Percentiles rank a stretch among this genome's conserved stretches.
These are phyloP conservation scores for Pichia nanzhaoensis DNA, from an alignment of 805 yeast genomes.

Conservation along the genomic window DNA sequence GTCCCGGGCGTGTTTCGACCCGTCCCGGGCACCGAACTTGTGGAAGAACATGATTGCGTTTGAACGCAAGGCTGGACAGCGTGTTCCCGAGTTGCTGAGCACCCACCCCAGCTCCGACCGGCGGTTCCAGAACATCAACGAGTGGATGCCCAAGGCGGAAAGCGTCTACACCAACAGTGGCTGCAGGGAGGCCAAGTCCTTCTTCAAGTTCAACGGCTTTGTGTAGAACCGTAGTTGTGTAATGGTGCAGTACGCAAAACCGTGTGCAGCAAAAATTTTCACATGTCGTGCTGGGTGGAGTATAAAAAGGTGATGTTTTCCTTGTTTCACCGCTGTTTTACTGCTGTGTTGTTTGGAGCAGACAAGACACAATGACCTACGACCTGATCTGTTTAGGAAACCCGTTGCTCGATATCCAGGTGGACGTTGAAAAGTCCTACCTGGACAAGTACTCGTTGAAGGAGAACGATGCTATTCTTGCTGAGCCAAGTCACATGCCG, in stretches of 20 bases:
- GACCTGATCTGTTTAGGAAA: slow-evolving; percentile 83
- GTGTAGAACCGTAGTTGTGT: no score
- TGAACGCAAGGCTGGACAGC: slow-evolving; percentile 34
- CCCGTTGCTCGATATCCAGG: slow-evolving; percentile 82
- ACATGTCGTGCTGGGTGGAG: no score
- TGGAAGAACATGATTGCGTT: slow-evolving; percentile 76
- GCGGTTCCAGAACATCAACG: slow-evolving; percentile 59
- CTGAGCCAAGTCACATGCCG: slow-evolving; percentile 76
- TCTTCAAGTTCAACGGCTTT: no score
- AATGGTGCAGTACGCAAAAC: neutral
- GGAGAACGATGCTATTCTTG: slow-evolving; percentile 88
- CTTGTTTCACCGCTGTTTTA: neutral
- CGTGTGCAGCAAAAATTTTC: neutral
- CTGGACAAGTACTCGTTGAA: slow-evolving; percentile 77
- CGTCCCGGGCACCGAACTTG: slow-evolving; percentile 62
- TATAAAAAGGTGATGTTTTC: neutral
- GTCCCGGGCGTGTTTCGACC: slow-evolving; percentile 84
- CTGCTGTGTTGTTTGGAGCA: neutral
- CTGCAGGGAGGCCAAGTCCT: slow-evolving; percentile 24
- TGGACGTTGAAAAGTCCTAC: slow-evolving; percentile 59
- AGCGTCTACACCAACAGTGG: slow-evolving; percentile 35
- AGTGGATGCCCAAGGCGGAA: slow-evolving; percentile 61
- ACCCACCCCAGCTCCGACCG: slow-evolving; percentile 86
- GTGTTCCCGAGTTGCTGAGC: slow-evolving; percentile 56
- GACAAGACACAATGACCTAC: slow-evolving; percentile 42